phyloP scores from a whole-genome alignment of 345 rosid species.

The Eucalyptus globulus region DNA sequence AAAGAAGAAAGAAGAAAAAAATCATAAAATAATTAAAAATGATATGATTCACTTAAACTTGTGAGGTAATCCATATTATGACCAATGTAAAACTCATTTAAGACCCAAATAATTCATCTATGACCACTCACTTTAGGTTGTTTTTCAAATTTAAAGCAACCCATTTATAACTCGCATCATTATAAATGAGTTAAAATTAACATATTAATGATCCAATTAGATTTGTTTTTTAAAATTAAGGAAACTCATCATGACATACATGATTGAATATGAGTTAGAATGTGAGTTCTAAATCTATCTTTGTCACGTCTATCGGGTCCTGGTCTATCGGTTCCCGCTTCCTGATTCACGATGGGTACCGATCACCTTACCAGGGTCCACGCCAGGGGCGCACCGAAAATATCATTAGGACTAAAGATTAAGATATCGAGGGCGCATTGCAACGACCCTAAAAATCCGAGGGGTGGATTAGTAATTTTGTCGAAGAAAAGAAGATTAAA shows the following conservation, averaged over 20 bases:
- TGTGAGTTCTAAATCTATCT: background rate
- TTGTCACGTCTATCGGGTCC: background rate
- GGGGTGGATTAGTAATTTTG: background rate
- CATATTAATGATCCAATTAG: no score
- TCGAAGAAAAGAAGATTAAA: background rate
- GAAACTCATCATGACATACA: background rate
- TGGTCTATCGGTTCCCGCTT: no score
- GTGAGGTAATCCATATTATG: no score
- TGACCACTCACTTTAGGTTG: background rate
- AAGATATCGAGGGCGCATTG: background rate
- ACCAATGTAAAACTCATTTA: background rate
- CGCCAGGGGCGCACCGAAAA: background rate
- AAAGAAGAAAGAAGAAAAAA: no score
- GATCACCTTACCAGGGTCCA: background rate
- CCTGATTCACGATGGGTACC: no score
- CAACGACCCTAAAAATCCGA: background rate
- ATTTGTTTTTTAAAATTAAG: no score
- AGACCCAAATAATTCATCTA: rapidly evolving
- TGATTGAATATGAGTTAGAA: background rate
- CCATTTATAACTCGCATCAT: background rate
- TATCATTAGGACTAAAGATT: background rate
- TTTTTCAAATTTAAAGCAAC: background rate
- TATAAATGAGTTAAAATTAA: background rate
- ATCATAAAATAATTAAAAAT: no score
- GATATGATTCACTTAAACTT: rapidly evolving